Evolutionary conservation across 441 rosid species (phyloP).

Genomic region (Populus hybrid): DNA sequence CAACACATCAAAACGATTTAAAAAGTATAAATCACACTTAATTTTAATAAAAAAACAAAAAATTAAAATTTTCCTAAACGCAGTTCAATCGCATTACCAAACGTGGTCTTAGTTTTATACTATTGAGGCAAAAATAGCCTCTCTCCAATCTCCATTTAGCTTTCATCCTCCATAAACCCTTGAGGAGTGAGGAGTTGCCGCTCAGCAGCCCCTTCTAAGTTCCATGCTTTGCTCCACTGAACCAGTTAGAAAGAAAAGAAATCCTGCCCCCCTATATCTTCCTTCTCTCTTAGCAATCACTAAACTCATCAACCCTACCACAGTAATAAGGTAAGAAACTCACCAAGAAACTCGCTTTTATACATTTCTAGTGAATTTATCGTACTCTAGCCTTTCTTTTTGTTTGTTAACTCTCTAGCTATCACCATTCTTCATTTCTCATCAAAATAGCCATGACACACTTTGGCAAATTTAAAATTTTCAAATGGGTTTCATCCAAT

Average conservation of each 20-base stretch:
- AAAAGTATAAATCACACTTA: no score
- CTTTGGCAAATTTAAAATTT: constrained; percentile 33
- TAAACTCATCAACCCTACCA: not conserved
- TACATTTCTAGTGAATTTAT: not conserved
- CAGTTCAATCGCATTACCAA: no score
- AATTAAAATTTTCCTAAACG: no score
- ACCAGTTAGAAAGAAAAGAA: not conserved
- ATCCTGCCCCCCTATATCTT: not conserved
- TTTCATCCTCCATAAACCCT: not conserved
- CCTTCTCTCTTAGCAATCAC: not conserved
- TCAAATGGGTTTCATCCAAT: constrained; percentile 42
- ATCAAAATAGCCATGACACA: constrained; percentile 30
- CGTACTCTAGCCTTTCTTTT: not conserved
- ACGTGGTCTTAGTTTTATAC: no score
- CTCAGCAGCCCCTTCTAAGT: not conserved
- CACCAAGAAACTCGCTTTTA: not conserved
- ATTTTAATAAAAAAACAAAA: no score
- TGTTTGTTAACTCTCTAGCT: not conserved
- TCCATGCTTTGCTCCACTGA: not conserved
- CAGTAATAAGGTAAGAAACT: not conserved
- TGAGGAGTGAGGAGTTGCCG: not conserved
- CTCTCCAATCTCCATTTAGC: not conserved
- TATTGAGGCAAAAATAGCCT: not conserved
- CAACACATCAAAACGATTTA: no score
- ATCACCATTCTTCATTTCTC: not conserved